phyloP scores from a whole-genome alignment of 176 grass and related monocot genomes.

The Phoenix dactylifera region DNA sequence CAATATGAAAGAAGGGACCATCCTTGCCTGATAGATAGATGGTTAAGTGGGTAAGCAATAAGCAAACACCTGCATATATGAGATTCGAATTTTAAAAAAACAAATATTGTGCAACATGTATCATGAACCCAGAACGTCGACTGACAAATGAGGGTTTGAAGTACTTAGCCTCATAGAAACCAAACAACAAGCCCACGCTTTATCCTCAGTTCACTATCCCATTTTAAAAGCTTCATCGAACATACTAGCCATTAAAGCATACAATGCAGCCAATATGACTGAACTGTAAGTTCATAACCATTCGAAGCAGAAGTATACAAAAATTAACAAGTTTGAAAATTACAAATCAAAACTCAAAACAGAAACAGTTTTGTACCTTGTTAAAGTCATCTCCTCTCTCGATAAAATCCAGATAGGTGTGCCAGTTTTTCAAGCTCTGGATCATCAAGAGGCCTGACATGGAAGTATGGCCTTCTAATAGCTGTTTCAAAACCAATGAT shows the following conservation, averaged over 20 bases:
- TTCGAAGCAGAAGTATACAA: constrained; percentile 38
- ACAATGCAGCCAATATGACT: constrained; percentile 93
- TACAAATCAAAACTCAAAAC: constrained; percentile 18
- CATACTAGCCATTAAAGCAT: constrained; percentile 83
- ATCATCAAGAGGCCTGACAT: constrained; percentile 93
- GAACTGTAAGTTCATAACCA: constrained; percentile 71
- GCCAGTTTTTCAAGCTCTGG: constrained; percentile 99
- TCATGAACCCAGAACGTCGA: constrained; percentile 98
- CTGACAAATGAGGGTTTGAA: constrained; percentile 99
- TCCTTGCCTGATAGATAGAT: constrained; percentile 95
- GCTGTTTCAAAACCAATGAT: constrained; percentile 85
- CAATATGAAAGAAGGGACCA: constrained; percentile 82
- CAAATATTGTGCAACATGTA: constrained; percentile 59
- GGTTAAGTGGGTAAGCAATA: constrained; percentile 98
- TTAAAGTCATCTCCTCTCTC: constrained; percentile 92
- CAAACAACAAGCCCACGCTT: constrained; percentile 91
- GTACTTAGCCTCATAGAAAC: constrained; percentile 99
- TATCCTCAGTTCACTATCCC: constrained; percentile 95
- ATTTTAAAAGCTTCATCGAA: constrained; percentile 90
- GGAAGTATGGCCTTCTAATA: constrained; percentile 99
- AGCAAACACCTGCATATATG: constrained; percentile 99
- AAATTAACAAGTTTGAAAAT: constrained; percentile 41
- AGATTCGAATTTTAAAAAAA: constrained; percentile 96
- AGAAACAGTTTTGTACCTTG: constrained; percentile 54
- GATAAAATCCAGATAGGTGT: constrained; percentile 90